phyloP scores from a whole-genome alignment of 805 yeast genomes.

The Scheffersomyces coipomensis region DNA sequence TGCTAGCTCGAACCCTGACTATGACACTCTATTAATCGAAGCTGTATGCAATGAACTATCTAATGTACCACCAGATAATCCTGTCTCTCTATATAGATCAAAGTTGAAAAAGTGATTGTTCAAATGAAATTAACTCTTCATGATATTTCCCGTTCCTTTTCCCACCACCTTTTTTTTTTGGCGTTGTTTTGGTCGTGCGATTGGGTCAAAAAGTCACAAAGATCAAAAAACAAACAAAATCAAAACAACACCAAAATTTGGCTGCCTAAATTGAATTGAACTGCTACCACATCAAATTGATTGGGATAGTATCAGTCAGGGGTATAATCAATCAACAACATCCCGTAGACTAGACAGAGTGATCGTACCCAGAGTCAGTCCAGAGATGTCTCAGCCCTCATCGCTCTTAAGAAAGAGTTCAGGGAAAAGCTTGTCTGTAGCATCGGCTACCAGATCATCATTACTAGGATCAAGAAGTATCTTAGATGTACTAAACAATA shows the following conservation, averaged over 20 bases:
- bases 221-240: background rate
- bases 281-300: background rate
- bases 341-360: background rate
- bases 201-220: background rate
- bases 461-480: constrained; percentile 16
- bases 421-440: constrained; percentile 19
- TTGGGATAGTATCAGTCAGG: background rate
- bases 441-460: constrained; percentile 18
- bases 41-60: too few relatives aligned
- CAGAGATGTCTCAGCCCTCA: constrained; percentile 10
- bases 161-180: too few relatives aligned
- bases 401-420: constrained; percentile 13
- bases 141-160: background rate
- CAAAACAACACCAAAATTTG: background rate
- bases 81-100: too few relatives aligned
- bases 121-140: background rate
- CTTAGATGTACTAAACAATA: constrained; percentile 11
- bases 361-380: background rate
- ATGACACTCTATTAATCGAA: too few relatives aligned
- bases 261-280: background rate
- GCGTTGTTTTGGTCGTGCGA: background rate
- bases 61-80: too few relatives aligned
- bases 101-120: too few relatives aligned
- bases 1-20: too few relatives aligned
- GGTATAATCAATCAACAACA: background rate